Percentiles rank a stretch among this genome's conserved stretches.
These are phyloP conservation scores for Helianthus tuberosus DNA, from an alignment of 129 eudicot genomes.

Conservation along the genomic window DNA sequence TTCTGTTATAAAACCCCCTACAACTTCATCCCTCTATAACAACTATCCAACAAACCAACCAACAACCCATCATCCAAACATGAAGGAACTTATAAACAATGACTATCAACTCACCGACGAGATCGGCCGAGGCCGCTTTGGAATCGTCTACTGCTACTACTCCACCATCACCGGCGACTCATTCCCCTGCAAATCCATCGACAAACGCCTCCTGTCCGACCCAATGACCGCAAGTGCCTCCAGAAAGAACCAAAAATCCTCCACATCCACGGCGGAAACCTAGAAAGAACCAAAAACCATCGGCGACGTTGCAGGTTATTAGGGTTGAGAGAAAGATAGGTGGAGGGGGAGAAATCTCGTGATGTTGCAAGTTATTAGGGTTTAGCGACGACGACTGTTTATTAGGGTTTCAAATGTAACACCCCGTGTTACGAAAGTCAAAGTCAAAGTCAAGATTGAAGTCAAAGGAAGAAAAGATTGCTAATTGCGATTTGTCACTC, in stretches of 20 bases:
- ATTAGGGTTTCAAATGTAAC: no score
- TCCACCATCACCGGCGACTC: constrained; percentile 54
- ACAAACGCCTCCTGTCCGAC: constrained; percentile 57
- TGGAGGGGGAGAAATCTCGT: no score
- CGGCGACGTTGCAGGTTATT: no score
- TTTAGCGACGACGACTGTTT: no score
- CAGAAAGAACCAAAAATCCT: constrained; percentile 74
- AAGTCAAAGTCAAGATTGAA: no score
- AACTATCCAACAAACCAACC: constrained; percentile 8
- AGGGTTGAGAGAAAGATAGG: no score
- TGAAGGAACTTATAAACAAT: constrained; percentile 57
- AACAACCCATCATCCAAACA: constrained; percentile 15
- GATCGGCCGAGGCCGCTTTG: constrained; percentile 86
- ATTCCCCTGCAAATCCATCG: constrained; percentile 80
- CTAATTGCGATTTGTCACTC: no score
- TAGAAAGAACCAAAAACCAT: background rate
- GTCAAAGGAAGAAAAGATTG: no score
- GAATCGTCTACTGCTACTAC: constrained; percentile 69
- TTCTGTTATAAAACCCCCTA: constrained; percentile 24
- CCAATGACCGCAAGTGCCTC: constrained; percentile 68
- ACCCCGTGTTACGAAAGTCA: no score
- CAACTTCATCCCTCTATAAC: constrained; percentile 27
- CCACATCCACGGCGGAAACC: constrained; percentile 41
- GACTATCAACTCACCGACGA: constrained; percentile 68
- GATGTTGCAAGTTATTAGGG: no score